Base-by-base conservation (phyloP, 163 green algal genomes). In the Prototheca wickerhamii region DNA sequence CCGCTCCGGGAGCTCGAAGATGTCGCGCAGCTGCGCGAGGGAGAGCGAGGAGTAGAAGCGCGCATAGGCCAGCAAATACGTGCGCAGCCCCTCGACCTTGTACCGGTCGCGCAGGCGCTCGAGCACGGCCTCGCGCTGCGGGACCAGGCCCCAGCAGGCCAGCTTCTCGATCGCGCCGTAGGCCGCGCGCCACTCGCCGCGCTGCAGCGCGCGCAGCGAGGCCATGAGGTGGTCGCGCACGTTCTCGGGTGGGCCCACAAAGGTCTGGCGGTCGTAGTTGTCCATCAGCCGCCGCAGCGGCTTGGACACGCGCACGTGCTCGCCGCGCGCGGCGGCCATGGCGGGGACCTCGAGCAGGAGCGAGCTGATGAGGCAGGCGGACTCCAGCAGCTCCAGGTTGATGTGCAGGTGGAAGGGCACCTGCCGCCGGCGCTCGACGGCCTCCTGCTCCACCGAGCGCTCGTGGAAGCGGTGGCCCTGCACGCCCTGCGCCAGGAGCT, bases 381-480 rank as follows among this genome's bases (percentile, higher is more conserved):
- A 79, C 80, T 99, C 94, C 44, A 98, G 75, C 64, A 99, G 77
- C 80, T 99, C 94, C 55, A 99, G 82, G 80, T 97, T 96, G 84
- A 99, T 96, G 83, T 99, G 94, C 89, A 97, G 96, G 83, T 99
- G 94, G 86, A 98, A 98, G 56, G 94, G 94, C 85, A 99, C 96
- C 61, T 99, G 93, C 26, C 94, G 84, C 25, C 89, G 77, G 63
- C 92, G 86, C 81, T 99, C 94, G 25, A 91, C 68, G 70, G 94
- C 90, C 85, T 99, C 93, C 85, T 99, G 91, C 80, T 96, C 90
- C 1, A 86, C 83, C 3, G 84, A 94, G 71, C 89, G 89, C 58
- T 98, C 91, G 60, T 89, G 77, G 53, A 82, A 86, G n/a, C 73
- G 67, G 54, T 69, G 64, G 35, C 73, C 57, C 34, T 66, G 53